Conservation (phyloP, 352 stramenopile genomes). For the Aphanomyces stellatus region DNA sequence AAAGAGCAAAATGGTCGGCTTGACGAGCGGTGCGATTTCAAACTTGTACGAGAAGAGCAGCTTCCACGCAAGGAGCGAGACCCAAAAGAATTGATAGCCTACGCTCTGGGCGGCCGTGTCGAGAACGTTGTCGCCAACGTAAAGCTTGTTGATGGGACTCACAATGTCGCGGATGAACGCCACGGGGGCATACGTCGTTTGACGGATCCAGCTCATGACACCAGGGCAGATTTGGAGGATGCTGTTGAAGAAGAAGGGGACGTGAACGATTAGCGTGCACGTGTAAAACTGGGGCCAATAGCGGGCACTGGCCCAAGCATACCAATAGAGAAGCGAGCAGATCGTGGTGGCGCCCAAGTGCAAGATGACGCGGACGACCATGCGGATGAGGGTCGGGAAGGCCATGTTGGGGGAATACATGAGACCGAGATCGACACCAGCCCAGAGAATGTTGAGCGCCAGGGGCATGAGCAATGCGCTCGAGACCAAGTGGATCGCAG, state of each 20-base stretch:
- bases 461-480: constrained; percentile 89
- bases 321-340: constrained; percentile 74
- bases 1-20: constrained; percentile 92
- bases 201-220: constrained; percentile 73
- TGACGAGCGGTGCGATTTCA: constrained; percentile 93
- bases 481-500: constrained; percentile 64
- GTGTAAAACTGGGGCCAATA: constrained; percentile 66
- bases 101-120: constrained; percentile 86
- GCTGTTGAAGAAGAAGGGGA: constrained; percentile 63
- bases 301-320: constrained; percentile 51
- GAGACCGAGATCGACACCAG: constrained; percentile 87
- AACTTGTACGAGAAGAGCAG: constrained; percentile 98
- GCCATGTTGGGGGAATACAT: constrained; percentile 53
- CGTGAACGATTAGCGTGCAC: constrained; percentile 41
- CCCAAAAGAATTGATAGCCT: constrained; percentile 94
- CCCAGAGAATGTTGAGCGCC: constrained; percentile 81
- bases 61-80: constrained; percentile 93
- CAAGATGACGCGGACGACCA: constrained; percentile 79
- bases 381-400: constrained; percentile 58
- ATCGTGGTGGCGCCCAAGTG: constrained; percentile 52
- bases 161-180: constrained; percentile 72
- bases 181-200: constrained; percentile 52
- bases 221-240: constrained; percentile 67
- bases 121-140: constrained; percentile 94
- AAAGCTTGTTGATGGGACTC: constrained; percentile 95